phyloP scores from a whole-genome alignment of 2,329 filamentous ascomycete genomes.

The Pleurostoma richardsiae region DNA sequence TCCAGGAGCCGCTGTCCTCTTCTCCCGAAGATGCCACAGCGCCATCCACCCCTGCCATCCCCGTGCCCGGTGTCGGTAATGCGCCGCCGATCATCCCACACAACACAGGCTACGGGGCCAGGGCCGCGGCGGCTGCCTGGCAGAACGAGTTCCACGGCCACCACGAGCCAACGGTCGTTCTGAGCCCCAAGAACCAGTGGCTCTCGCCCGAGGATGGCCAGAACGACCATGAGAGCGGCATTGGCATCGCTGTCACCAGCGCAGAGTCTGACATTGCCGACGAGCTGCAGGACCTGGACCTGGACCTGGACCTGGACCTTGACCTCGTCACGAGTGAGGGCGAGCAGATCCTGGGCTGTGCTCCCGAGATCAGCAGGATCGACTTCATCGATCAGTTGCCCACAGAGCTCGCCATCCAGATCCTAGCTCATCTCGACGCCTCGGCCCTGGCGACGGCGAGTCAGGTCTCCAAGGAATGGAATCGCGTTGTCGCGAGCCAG shows the following conservation, averaged over 20 bases:
- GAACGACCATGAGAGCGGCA: conserved; percentile 60
- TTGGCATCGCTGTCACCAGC: conserved; percentile 52
- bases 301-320: conserved; percentile 6
- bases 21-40: conserved; percentile 8
- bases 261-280: conserved; percentile 31
- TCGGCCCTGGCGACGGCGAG: conserved; percentile 42
- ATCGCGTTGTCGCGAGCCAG: conserved; percentile 39
- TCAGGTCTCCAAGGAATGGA: conserved; percentile 48
- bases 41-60: conserved; percentile 14
- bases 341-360: conserved; percentile 18
- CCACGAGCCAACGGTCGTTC: conserved; percentile 12
- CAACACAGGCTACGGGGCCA: conserved; percentile 56
- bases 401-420: conserved; percentile 52
- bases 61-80: conserved; percentile 42
- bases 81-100: conserved; percentile 57
- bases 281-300: conserved; percentile 14
- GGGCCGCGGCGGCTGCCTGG: conserved; percentile 52
- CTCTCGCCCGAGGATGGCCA: conserved; percentile 39
- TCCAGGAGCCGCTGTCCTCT: conserved; percentile 9
- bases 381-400: conserved; percentile 56
- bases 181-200: conserved; percentile 35
- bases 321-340: conserved; percentile 10
- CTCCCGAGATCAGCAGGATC: conserved; percentile 40
- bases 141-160: conserved; percentile 43
- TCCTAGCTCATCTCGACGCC: conserved; percentile 53